A percentile compares a stretch with the other conserved stretches of the same genome.
Conservation (phyloP, 495 filamentous ascomycete species). For the Penicillium cinerascens region DNA sequence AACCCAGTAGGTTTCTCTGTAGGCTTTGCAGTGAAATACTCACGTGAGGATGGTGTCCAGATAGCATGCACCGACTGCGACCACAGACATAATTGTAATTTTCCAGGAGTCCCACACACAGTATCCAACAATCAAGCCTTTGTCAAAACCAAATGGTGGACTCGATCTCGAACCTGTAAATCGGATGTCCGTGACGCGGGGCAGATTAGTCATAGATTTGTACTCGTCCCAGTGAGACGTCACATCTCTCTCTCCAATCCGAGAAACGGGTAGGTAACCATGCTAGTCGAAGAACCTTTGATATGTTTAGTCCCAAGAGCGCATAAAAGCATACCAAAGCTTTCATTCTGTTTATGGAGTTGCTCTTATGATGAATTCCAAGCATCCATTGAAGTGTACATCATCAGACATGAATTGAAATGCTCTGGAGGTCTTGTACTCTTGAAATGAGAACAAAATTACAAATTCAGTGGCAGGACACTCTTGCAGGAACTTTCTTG, state of each 20-base stretch:
- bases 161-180: not conserved
- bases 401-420: not conserved
- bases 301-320: not conserved
- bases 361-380: not conserved
- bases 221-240: not conserved
- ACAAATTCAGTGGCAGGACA: not conserved
- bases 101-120: not conserved
- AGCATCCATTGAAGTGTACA: not conserved
- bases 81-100: slow-evolving; percentile 42
- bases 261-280: not conserved
- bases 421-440: not conserved
- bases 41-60: slow-evolving; percentile 66
- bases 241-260: not conserved
- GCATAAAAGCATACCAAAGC: too few relatives aligned
- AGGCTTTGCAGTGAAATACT: slow-evolving; percentile 24
- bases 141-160: not conserved
- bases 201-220: slow-evolving; percentile 12
- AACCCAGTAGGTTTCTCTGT: not conserved
- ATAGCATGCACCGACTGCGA: slow-evolving; percentile 64
- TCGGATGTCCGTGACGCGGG: not conserved
- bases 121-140: not conserved
- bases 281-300: not conserved
- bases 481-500: not conserved
- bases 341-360: not conserved
- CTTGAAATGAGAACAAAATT: not conserved